Percentiles rank a stretch among this genome's conserved stretches.
Evolutionary conservation across 1,284 basidiomycete genomes (phyloP).

Genomic region (Boletus semigastroideus): DNA sequence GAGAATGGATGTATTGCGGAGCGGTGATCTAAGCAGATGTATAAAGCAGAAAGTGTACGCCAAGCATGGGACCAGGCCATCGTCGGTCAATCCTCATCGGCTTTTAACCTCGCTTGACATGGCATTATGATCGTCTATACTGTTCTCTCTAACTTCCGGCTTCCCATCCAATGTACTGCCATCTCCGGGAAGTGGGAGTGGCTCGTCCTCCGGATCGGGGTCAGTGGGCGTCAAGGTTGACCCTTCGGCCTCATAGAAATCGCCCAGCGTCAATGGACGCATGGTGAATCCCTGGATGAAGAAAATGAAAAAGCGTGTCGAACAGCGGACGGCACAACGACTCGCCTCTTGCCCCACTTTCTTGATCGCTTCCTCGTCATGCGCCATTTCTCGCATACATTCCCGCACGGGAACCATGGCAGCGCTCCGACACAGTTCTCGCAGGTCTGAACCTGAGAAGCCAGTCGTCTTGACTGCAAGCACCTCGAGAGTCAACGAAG

Average conservation of each 20-base stretch:
- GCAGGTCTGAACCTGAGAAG: constrained; percentile 88
- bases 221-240: constrained; percentile 33
- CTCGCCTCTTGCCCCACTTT: constrained; percentile 57
- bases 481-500: constrained; percentile 61
- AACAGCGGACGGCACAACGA: constrained; percentile 1
- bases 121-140: background rate
- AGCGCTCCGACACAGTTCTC: constrained; percentile 92
- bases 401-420: constrained; percentile 92
- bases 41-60: constrained; percentile 9
- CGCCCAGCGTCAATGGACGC: constrained; percentile 65
- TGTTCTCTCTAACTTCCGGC: constrained; percentile 1
- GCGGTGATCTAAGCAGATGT: constrained; percentile 8
- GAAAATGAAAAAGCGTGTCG: background rate
- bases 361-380: constrained; percentile 51
- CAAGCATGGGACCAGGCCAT: background rate
- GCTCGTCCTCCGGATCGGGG: constrained; percentile 32
- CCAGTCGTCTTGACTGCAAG: constrained; percentile 80
- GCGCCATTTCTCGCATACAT: constrained; percentile 67
- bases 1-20: too few relatives aligned
- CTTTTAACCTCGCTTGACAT: constrained; percentile 1
- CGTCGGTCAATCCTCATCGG: constrained; percentile 5
- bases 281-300: constrained; percentile 67
- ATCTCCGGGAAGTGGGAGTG: constrained; percentile 14
- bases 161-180: background rate
- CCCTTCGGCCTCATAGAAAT: constrained; percentile 69